Evolutionary conservation across 306 rosid genomes (phyloP).

Genomic region (Dryas drummondii): DNA sequence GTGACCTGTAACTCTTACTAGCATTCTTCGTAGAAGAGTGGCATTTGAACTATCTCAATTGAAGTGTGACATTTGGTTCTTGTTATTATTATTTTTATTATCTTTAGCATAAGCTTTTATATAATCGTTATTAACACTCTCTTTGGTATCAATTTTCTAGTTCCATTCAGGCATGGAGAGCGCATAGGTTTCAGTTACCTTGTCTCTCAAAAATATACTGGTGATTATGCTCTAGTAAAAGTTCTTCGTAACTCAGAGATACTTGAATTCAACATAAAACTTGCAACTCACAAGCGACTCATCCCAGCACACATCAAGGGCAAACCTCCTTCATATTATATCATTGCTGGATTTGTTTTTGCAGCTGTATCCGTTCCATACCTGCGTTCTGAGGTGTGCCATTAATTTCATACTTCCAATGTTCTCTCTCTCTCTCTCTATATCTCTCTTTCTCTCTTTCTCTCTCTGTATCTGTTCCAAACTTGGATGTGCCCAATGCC

Average conservation of each 20-base stretch:
- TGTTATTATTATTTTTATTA: neutral
- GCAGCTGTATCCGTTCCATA: constrained; percentile 75
- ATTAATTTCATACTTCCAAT: neutral
- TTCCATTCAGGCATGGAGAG: constrained; percentile 82
- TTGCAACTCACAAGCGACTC: constrained; percentile 66
- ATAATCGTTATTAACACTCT: neutral
- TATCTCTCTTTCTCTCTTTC: neutral
- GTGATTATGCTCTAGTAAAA: constrained; percentile 51
- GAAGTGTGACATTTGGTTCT: neutral
- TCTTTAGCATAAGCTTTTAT: neutral
- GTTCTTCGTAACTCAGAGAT: constrained; percentile 53
- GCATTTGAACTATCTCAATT: neutral
- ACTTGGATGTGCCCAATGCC: neutral
- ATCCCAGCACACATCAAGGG: constrained; percentile 79
- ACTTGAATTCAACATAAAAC: constrained; percentile 53
- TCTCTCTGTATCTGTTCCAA: neutral
- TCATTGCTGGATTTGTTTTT: constrained; percentile 77
- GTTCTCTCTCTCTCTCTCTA: neutral
- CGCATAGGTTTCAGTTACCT: constrained; percentile 87
- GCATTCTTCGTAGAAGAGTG: neutral
- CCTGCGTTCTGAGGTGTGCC: constrained; percentile 80
- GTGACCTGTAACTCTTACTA: no score
- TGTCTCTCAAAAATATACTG: constrained; percentile 79
- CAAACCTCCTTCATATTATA: constrained; percentile 75
- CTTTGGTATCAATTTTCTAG: constrained; percentile 35